phyloP scores from a whole-genome alignment of 352 stramenopile species.

The Globisporangium abappressorium region DNA sequence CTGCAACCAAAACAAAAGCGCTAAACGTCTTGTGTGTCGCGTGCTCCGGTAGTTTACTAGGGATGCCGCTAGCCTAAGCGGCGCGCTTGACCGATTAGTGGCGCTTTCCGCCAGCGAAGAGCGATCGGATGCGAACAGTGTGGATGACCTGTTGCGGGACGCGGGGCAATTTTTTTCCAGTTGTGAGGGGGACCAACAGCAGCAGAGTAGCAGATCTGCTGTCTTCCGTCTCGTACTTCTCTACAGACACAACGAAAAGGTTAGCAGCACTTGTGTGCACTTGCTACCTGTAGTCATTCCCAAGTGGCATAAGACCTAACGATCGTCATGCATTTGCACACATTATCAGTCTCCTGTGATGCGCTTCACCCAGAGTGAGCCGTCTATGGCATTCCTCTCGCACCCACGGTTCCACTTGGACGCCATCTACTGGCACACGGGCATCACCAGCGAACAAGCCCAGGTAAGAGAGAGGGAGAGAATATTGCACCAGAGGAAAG shows the following conservation, averaged over 20 bases:
- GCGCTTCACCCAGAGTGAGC: conserved; percentile 12
- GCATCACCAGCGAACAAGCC: conserved; percentile 27
- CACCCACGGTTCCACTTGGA: conserved; percentile 36
- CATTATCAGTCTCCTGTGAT: conserved; percentile 15
- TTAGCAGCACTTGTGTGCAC: not conserved
- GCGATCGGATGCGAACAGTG: conserved; percentile 14
- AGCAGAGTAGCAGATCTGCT: not conserved
- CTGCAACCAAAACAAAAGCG: too few species aligned
- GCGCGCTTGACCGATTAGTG: conserved; percentile 20
- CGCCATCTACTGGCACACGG: conserved; percentile 48
- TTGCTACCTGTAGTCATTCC: conserved; percentile 3
- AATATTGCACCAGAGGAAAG: not conserved
- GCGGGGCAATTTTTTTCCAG: conserved; percentile 27
- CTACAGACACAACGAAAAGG: conserved; percentile 16
- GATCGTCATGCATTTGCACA: not conserved
- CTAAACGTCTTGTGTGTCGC: not conserved
- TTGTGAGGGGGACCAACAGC: not conserved
- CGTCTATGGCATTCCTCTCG: conserved; percentile 25
- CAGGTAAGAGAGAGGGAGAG: conserved; percentile 21
- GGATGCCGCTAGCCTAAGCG: conserved; percentile 22
- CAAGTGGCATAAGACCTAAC: not conserved
- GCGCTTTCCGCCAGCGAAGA: conserved; percentile 6
- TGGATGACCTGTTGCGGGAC: conserved; percentile 39
- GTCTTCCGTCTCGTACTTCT: conserved; percentile 11
- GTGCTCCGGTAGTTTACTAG: conserved; percentile 34